Conservation (phyloP, 2,329 filamentous ascomycete species). For the Fusarium coicis region DNA sequence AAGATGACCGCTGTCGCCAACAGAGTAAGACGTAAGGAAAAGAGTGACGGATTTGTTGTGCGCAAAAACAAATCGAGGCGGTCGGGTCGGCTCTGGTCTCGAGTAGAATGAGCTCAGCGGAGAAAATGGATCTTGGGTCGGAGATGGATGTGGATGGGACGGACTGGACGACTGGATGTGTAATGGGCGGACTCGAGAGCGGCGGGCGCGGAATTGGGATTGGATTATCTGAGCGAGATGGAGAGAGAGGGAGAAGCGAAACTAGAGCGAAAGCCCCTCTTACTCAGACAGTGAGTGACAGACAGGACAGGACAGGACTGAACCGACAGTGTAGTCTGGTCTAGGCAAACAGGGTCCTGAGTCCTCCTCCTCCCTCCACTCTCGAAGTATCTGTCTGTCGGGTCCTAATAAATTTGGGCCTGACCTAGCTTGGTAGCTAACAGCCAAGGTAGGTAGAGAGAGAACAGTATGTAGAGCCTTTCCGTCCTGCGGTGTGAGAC, state of each 20-base stretch:
- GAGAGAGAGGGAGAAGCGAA: neutral
- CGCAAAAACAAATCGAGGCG: conserved; percentile 28
- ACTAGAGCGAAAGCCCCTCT: conserved; percentile 27
- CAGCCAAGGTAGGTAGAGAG: neutral
- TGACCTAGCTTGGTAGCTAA: neutral
- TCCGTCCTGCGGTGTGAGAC: conserved; percentile 1
- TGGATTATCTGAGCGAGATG: conserved; percentile 32
- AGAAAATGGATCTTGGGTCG: conserved; percentile 37
- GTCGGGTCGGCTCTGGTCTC: conserved; percentile 8
- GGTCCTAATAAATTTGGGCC: neutral
- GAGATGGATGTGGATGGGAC: conserved; percentile 5
- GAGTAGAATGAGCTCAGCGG: conserved; percentile 32
- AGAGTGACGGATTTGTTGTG: conserved; percentile 29
- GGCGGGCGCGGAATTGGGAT: conserved; percentile 28
- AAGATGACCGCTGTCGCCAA: conserved; percentile 15
- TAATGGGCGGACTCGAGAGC: conserved; percentile 41
- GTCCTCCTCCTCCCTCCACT: conserved; percentile 17
- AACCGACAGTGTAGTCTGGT: neutral
- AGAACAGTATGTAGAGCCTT: conserved; percentile 6
- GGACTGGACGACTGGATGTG: neutral
- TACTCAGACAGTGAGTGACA: conserved; percentile 11
- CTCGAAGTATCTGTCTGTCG: neutral
- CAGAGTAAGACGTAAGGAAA: conserved; percentile 10
- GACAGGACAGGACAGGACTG: neutral
- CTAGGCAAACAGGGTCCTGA: conserved; percentile 4